phyloP scores from a whole-genome alignment of 1,139 yeast species.

The Magnusiomyces tetraspermus region DNA sequence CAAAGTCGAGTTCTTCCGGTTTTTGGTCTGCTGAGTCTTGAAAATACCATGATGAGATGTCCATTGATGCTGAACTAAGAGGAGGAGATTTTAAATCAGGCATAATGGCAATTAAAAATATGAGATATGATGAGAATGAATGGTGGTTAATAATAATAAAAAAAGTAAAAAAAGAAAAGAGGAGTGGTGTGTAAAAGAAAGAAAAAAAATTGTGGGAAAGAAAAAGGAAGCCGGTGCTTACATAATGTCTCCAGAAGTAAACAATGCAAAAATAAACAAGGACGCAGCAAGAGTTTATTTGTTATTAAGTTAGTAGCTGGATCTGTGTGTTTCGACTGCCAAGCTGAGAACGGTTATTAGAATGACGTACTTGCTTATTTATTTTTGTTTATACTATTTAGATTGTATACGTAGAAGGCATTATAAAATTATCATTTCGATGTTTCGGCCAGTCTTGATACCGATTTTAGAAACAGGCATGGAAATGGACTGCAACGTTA shows the following conservation, averaged over 20 bases:
- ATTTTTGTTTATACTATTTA: too few species aligned
- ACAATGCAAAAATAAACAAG: slow-evolving; percentile 3
- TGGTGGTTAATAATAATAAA: neutral
- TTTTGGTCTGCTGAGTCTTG: neutral
- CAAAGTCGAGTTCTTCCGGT: neutral
- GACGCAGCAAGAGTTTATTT: neutral
- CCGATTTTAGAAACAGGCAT: neutral
- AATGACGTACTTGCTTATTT: too few species aligned
- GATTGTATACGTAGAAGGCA: too few species aligned
- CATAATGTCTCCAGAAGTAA: too few species aligned
- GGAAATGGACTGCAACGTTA: neutral
- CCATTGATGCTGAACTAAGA: slow-evolving; percentile 3
- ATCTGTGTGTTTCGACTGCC: neutral
- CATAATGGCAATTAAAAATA: too few species aligned
- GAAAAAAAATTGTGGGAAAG: neutral
- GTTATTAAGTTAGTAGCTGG: neutral
- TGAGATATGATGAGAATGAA: neutral
- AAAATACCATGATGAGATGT: slow-evolving; percentile 1
- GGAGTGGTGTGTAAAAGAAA: neutral
- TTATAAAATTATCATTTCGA: neutral
- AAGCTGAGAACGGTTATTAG: too few species aligned
- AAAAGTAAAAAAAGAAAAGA: neutral
- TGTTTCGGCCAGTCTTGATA: neutral
- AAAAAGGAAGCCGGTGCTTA: neutral
- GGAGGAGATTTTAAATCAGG: neutral